Conservation (phyloP, 2,329 filamentous ascomycete genomes). For the Ophiostoma australiae region DNA sequence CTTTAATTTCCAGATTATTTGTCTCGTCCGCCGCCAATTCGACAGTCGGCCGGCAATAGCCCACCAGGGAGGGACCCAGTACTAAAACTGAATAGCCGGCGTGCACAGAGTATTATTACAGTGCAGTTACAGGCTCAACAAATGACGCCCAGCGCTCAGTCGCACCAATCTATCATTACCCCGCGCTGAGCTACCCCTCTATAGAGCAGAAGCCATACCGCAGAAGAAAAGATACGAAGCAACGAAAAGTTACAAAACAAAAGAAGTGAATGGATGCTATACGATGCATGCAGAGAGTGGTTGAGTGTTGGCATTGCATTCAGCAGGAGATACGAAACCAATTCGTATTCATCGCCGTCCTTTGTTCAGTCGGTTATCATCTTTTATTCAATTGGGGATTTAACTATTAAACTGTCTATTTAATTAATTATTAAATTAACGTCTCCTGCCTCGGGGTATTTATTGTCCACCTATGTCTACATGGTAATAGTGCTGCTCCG, state of each 20-base stretch:
- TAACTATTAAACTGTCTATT: background rate
- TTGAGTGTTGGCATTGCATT: background rate
- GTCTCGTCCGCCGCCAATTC: background rate
- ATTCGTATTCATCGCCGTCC: background rate
- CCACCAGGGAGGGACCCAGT: background rate
- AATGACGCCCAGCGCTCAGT: background rate
- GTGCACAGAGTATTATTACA: background rate
- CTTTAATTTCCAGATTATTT: background rate
- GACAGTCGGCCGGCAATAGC: conserved; percentile 7
- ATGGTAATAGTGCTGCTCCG: background rate
- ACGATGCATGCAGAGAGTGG: background rate
- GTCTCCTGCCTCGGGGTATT: background rate
- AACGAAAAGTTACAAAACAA: background rate
- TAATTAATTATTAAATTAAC: background rate
- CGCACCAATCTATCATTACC: background rate
- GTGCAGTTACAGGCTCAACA: background rate
- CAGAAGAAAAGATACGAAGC: background rate
- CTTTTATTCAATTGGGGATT: background rate
- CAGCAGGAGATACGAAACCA: background rate
- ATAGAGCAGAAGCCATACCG: background rate
- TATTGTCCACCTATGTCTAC: conserved; percentile 2
- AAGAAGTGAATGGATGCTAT: background rate
- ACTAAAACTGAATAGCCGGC: background rate
- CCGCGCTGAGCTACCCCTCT: conserved; percentile 18
- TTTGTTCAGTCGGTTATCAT: background rate